A percentile compares a stretch with the other conserved stretches of the same genome.
These are phyloP conservation scores for Posidonia oceanica DNA, from an alignment of 116 monocot species.

Conservation along the genomic window DNA sequence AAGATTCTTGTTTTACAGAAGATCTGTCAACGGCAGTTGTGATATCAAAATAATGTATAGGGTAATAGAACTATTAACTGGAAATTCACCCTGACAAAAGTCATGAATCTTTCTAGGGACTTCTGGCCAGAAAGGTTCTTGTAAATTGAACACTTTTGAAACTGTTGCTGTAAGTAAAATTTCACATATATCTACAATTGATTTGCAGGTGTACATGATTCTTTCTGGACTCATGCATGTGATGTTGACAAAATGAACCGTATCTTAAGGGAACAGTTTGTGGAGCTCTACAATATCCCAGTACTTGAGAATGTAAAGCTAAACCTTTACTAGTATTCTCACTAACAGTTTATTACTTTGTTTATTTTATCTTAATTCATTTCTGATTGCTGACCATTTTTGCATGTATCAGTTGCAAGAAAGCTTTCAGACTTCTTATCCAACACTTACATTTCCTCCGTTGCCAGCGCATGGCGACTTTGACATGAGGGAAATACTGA, in stretches of 20 bases:
- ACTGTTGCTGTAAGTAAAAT: not conserved
- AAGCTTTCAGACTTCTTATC: constrained; percentile 61
- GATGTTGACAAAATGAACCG: constrained; percentile 79
- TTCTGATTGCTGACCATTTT: not conserved
- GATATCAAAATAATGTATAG: no score
- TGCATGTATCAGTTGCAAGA: constrained; percentile 47
- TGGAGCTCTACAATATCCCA: constrained; percentile 67
- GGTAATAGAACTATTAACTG: no score
- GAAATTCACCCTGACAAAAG: no score
- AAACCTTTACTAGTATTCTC: not conserved
- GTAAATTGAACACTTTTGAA: no score
- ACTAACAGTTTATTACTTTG: not conserved
- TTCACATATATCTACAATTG: not conserved
- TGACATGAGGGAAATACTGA: constrained; percentile 48
- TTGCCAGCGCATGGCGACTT: constrained; percentile 65
- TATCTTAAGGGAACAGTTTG: constrained; percentile 77
- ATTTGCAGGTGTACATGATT: constrained; percentile 77
- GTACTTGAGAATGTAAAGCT: constrained; percentile 68
- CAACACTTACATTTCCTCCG: constrained; percentile 49
- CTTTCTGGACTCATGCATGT: constrained; percentile 87
- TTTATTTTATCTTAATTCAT: not conserved
- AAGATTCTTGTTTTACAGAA: no score
- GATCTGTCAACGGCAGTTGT: no score
- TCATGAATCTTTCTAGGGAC: no score
- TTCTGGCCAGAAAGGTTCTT: no score